Evolutionary conservation across 345 rosid species (phyloP).

Genomic region (Microcos paniculata): DNA sequence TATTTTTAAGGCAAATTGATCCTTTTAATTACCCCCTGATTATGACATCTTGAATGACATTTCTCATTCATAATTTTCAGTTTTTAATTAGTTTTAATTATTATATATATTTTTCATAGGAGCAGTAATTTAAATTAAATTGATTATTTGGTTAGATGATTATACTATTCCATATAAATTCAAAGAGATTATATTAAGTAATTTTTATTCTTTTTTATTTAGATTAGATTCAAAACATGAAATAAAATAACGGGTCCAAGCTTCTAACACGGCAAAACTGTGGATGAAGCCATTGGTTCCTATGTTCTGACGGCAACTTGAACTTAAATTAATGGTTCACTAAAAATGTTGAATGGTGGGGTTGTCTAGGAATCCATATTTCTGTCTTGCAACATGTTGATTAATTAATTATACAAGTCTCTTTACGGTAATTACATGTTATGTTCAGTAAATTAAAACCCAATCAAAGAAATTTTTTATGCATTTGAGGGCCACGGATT

Average conservation of each 20-base stretch:
- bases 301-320: slow-evolving; percentile 17
- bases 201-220: neutral
- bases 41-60: no score
- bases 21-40: no score
- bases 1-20: no score
- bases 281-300: slow-evolving; percentile 6
- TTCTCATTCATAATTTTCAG: no score
- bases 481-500: neutral
- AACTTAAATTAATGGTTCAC: neutral
- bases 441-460: neutral
- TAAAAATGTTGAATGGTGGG: neutral
- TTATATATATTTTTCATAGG: no score
- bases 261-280: slow-evolving; percentile 7
- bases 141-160: no score
- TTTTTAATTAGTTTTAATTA: no score
- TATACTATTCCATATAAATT: no score
- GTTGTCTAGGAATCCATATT: neutral
- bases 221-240: neutral
- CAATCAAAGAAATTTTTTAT: neutral
- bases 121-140: no score
- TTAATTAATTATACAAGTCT: neutral
- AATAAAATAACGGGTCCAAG: neutral
- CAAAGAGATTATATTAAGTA: no score
- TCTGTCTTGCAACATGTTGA: neutral
- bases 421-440: neutral